phyloP scores from a whole-genome alignment of 306 rosid genomes.

The Sicyos baderoa region DNA sequence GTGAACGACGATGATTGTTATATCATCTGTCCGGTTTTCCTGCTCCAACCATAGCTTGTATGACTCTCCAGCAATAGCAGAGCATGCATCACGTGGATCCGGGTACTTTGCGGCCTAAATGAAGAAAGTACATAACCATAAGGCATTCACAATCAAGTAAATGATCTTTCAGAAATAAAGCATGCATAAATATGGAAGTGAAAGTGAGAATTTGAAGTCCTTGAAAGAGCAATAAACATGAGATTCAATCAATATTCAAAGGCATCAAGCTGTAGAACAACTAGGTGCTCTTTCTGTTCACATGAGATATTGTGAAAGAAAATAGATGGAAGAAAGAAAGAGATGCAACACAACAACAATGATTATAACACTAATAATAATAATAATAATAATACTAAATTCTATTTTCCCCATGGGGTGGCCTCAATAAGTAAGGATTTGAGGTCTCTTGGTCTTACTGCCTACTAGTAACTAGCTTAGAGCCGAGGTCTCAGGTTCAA shows the following conservation, averaged over 20 bases:
- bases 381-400: too few species aligned
- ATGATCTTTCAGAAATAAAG: not conserved
- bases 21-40: slow-evolving; percentile 90
- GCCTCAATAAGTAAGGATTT: too few species aligned
- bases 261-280: not conserved
- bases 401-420: too few species aligned
- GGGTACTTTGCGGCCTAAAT: slow-evolving; percentile 69
- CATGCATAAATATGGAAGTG: not conserved
- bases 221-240: not conserved
- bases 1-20: slow-evolving; percentile 80
- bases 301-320: not conserved
- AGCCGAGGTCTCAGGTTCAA: too few species aligned
- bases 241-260: not conserved
- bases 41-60: slow-evolving; percentile 83
- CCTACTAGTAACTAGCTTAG: too few species aligned
- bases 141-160: not conserved
- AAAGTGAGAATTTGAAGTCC: not conserved
- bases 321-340: not conserved
- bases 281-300: not conserved
- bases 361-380: not conserved
- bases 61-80: slow-evolving; percentile 92
- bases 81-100: slow-evolving; percentile 96
- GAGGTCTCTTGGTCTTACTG: too few species aligned
- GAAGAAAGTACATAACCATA: not conserved
- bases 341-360: not conserved